These are phyloP conservation scores for Canavalia ensiformis DNA, from an alignment of 306 rosid species.

Conservation along the genomic window DNA sequence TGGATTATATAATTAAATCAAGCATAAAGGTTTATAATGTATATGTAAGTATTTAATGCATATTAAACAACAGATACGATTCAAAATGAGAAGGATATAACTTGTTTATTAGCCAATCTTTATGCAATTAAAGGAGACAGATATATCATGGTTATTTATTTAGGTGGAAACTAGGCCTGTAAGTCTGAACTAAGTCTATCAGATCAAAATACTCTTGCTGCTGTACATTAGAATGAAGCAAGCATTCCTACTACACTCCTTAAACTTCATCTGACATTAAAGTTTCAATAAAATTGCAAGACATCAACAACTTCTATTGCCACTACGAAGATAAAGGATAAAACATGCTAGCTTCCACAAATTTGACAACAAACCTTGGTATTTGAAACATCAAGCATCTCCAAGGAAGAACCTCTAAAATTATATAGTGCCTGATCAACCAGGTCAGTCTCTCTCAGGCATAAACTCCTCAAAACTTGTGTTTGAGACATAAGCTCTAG, in stretches of 20 bases:
- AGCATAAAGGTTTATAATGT: constrained; percentile 38
- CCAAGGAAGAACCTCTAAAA: constrained; percentile 76
- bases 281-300: constrained; percentile 41
- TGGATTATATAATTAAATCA: constrained; percentile 23
- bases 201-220: not conserved
- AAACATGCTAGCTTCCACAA: constrained; percentile 40
- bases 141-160: constrained; percentile 3
- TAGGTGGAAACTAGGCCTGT: not conserved
- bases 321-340: constrained; percentile 12
- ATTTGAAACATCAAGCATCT: constrained; percentile 81
- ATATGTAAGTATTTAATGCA: constrained; percentile 22
- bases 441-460: constrained; percentile 73
- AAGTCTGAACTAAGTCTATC: constrained; percentile 22
- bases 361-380: constrained; percentile 69
- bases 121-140: constrained; percentile 11
- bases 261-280: constrained; percentile 20
- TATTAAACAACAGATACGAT: constrained; percentile 31
- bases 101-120: not conserved
- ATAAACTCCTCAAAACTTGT: constrained; percentile 71
- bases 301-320: constrained; percentile 27
- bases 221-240: constrained; percentile 35
- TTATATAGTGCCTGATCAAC: constrained; percentile 67
- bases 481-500: constrained; percentile 69
- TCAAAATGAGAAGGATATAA: constrained; percentile 26
- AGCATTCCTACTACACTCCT: constrained; percentile 33